A percentile compares a stretch with the other conserved stretches of the same genome.
These are phyloP conservation scores for Fusarium ambrosium DNA, from an alignment of 2,329 filamentous ascomycete species.

Conservation along the genomic window DNA sequence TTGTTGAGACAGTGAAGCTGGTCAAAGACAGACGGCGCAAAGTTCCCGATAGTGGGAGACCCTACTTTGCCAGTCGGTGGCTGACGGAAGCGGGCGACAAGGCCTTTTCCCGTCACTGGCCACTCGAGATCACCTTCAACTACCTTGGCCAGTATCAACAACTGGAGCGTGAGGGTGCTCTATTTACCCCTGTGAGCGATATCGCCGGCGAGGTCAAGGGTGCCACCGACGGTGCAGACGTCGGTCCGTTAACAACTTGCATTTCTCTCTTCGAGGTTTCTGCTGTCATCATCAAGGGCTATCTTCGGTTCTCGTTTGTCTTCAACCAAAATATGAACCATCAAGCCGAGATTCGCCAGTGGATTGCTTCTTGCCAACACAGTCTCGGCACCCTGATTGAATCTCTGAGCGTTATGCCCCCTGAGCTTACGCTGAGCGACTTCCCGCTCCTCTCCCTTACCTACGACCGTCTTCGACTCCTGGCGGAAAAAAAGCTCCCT, in stretches of 20 bases:
- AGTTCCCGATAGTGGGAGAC: slow-evolving; percentile 25
- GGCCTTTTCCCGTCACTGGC: slow-evolving; percentile 34
- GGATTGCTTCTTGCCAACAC: slow-evolving; percentile 32
- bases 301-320: slow-evolving; percentile 59
- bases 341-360: slow-evolving; percentile 53
- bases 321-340: slow-evolving; percentile 59
- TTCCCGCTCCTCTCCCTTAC: slow-evolving; percentile 36
- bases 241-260: slow-evolving; percentile 28
- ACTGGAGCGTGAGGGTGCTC: slow-evolving; percentile 44
- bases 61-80: slow-evolving; percentile 41
- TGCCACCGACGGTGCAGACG: slow-evolving; percentile 29
- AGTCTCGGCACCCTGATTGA: slow-evolving; percentile 11
- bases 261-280: slow-evolving; percentile 65
- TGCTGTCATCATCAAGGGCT: slow-evolving; percentile 58
- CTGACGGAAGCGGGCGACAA: slow-evolving; percentile 18
- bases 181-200: slow-evolving; percentile 36
- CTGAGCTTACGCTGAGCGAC: slow-evolving; percentile 32
- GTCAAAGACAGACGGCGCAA: slow-evolving; percentile 37
- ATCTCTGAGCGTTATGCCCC: slow-evolving; percentile 6
- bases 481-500: slow-evolving; percentile 29
- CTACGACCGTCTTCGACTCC: slow-evolving; percentile 29
- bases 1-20: slow-evolving; percentile 34
- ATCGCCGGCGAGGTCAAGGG: slow-evolving; percentile 36
- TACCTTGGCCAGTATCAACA: slow-evolving; percentile 49
- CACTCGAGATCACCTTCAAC: slow-evolving; percentile 47